These are phyloP conservation scores for Gorgonomyces haynaldii DNA, from an alignment of 192 early-diverging fungal species.

Conservation along the genomic window DNA sequence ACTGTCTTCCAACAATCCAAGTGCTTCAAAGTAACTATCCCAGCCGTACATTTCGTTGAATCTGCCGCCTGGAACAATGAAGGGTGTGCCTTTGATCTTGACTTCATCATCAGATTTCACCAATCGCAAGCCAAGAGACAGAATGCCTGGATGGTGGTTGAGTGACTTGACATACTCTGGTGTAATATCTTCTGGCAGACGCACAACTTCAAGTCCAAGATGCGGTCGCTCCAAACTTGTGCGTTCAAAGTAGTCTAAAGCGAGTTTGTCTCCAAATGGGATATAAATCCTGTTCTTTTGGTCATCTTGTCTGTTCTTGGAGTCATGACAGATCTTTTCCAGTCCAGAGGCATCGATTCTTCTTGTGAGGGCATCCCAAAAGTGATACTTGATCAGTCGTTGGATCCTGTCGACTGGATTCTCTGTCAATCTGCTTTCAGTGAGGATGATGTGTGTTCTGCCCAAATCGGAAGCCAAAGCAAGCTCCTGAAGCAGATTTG, in stretches of 20 bases:
- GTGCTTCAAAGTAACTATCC: slow-evolving; percentile 91
- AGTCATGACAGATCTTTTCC: slow-evolving; percentile 80
- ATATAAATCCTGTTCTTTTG: slow-evolving; percentile 84
- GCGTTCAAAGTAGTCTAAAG: slow-evolving; percentile 66
- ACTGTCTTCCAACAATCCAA: slow-evolving; percentile 79
- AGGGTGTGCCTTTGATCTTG: slow-evolving; percentile 53
- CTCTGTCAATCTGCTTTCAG: slow-evolving; percentile 82
- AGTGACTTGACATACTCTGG: slow-evolving; percentile 84
- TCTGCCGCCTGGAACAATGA: slow-evolving; percentile 94
- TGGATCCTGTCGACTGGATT: slow-evolving; percentile 85
- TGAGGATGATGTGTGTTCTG: slow-evolving; percentile 74
- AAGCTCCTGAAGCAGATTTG: slow-evolving; percentile 91
- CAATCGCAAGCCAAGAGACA: slow-evolving; percentile 60
- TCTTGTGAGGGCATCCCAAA: slow-evolving; percentile 92
- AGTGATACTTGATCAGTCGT: slow-evolving; percentile 81
- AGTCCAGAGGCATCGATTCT: slow-evolving; percentile 56
- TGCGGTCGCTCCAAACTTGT: slow-evolving; percentile 54
- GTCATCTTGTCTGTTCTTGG: slow-evolving; percentile 73
- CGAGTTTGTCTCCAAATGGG: slow-evolving; percentile 66
- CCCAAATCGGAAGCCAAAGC: slow-evolving; percentile 81
- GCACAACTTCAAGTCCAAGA: slow-evolving; percentile 65
- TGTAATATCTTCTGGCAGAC: slow-evolving; percentile 74
- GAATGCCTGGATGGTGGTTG: slow-evolving; percentile 79
- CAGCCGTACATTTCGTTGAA: slow-evolving; percentile 99
- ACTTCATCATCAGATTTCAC: slow-evolving; percentile 14